Conservation (phyloP, 2,329 filamentous ascomycete genomes). For the Calycina marina region DNA sequence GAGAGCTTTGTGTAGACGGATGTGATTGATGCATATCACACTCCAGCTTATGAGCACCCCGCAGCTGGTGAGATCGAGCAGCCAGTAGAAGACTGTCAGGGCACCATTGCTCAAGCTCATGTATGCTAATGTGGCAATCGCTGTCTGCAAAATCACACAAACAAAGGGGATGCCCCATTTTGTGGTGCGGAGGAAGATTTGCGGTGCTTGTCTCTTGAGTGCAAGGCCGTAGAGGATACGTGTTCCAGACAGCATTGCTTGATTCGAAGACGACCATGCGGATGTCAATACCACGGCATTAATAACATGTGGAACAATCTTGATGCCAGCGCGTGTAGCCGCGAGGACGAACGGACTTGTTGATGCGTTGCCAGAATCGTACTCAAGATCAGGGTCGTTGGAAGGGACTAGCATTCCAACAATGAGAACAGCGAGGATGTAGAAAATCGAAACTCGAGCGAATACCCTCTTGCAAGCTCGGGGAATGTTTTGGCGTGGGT, state of each 20-base stretch:
- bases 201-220: conserved; percentile 36
- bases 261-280: conserved; percentile 55
- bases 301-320: conserved; percentile 54
- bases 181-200: conserved; percentile 37
- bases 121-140: conserved; percentile 50
- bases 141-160: conserved; percentile 36
- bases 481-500: conserved; percentile 37
- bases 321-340: conserved; percentile 50
- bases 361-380: conserved; percentile 31
- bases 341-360: conserved; percentile 57
- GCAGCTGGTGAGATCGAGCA: conserved; percentile 45
- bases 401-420: conserved; percentile 43
- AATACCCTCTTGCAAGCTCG: conserved; percentile 35
- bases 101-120: conserved; percentile 45
- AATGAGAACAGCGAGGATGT: conserved; percentile 28
- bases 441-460: conserved; percentile 40
- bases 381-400: conserved; percentile 32
- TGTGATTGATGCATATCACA: conserved; percentile 43
- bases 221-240: conserved; percentile 45
- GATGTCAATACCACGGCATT: conserved; percentile 65
- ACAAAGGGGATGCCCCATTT: conserved; percentile 40
- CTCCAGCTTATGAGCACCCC: conserved; percentile 52
- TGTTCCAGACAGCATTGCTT: conserved; percentile 44
- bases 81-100: conserved; percentile 50
- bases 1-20: conserved; percentile 39